Percentiles rank a stretch among this genome's conserved stretches.
phyloP scores from a whole-genome alignment of 202 grass and related monocot genomes.

The Dendrocalamus latiflorus region DNA sequence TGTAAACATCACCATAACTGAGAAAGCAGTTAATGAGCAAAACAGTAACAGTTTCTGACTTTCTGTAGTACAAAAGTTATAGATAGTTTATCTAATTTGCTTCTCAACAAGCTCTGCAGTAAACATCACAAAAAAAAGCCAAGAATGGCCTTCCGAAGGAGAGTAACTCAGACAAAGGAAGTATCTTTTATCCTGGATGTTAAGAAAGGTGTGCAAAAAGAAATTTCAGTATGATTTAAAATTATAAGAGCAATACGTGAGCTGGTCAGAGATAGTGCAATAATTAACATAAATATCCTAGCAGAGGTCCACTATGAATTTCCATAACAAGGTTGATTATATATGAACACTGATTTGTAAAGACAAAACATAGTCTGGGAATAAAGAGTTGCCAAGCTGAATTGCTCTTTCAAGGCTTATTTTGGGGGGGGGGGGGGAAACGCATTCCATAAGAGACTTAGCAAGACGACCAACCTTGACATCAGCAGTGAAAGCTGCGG shows the following conservation, averaged over 20 bases:
- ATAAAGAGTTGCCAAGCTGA: not conserved
- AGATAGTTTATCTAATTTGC: no score
- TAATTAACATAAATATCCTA: no score
- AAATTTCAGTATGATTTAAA: no score
- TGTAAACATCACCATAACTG: conserved; percentile 17
- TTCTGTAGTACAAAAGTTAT: no score
- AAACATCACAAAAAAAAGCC: no score
- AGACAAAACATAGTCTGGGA: not conserved
- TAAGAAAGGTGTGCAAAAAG: no score
- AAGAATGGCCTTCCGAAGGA: no score
- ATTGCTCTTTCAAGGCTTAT: not conserved
- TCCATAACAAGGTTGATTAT: not conserved
- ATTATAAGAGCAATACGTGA: no score
- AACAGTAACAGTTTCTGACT: not conserved
- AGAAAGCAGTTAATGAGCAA: not conserved
- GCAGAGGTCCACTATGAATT: not conserved
- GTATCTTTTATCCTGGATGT: no score
- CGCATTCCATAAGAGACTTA: not conserved
- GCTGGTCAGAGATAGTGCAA: no score
- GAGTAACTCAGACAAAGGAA: no score
- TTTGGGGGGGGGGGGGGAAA: not conserved
- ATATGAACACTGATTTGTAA: not conserved
- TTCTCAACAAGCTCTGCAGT: no score
- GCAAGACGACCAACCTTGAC: conserved; percentile 65
- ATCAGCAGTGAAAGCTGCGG: conserved; percentile 95